Base-by-base conservation (phyloP, 1,139 yeast genomes). In the Kluyveromyces sp. region DNA sequence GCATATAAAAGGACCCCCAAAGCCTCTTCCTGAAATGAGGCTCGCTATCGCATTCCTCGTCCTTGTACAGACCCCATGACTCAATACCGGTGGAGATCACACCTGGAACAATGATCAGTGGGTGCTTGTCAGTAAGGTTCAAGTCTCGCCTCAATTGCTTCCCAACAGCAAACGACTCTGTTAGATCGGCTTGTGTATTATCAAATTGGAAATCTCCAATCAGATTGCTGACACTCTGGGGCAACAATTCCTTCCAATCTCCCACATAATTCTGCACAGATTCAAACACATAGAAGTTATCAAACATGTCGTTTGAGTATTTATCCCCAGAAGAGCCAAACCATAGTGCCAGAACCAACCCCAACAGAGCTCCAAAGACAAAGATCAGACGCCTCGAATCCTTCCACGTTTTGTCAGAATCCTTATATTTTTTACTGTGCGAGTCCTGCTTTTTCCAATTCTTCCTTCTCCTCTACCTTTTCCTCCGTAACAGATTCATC, bases 1-100 rank as follows among this genome's bases (percentile, higher is more conserved):
- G 70, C 98, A 92, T 92, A 63, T 86, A 89, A 71, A 90, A 90
- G 1, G 96, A 86, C 0, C 98, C 98, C 98, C 98, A 92, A 48
- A 92, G 66, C 52, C 97, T 72, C 61, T 89, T 90, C 44, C 98
- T 74, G 68, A 90, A 92, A 64, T 90, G 95, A 27, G 81, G 75
- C 48, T 81, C 78, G 35, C 89, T 77, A 2, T 96, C 95, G 63
- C 98, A 92, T 7, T 84, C 95, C 2, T 72, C 76, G 6, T 81
- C 73, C 6, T 85, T 87, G 37, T 72, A 74, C 1, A 87, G 71
- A 0, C 95, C 84, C 98, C 98, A 92, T 41, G 92, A 82, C 64
- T 94, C 98, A 40, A 92, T 73, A 2, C 97, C 97, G 0, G 97
- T 90, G 31, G 96, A 86, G 45, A 88, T 86, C 6, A 92, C 97